These are phyloP conservation scores for Lepidopterella palustris DNA, from an alignment of 495 filamentous ascomycete genomes.

Conservation along the genomic window DNA sequence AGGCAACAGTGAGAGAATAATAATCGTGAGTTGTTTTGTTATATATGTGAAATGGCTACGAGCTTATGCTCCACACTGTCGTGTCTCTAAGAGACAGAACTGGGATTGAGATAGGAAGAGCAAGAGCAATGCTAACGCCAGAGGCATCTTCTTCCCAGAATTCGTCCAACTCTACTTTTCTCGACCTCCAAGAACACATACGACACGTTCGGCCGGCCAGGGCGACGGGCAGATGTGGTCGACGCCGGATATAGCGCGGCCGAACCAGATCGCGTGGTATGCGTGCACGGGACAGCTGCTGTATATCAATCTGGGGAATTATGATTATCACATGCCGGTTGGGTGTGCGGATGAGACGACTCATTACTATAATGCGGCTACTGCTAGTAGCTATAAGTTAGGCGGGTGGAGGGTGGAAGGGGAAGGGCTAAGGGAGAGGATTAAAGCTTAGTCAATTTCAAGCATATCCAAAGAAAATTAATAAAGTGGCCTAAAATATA, in stretches of 20 bases:
- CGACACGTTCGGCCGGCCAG: conserved; percentile 50
- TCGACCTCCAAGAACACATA: conserved; percentile 51
- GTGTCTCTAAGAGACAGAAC: too few relatives aligned
- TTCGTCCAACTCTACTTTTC: conserved; percentile 31
- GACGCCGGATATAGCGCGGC: conserved; percentile 42
- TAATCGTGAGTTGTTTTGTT: conserved; percentile 4
- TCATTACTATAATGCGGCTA: conserved; percentile 45
- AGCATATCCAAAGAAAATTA: not conserved
- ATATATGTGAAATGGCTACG: too few relatives aligned
- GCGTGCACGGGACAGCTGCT: conserved; percentile 49
- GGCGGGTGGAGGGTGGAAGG: too few relatives aligned
- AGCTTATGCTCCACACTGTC: too few relatives aligned
- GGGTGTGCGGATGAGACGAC: conserved; percentile 57
- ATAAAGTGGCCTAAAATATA: too few relatives aligned
- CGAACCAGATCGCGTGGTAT: conserved; percentile 53
- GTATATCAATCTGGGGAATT: conserved; percentile 56
- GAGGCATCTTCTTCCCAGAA: not conserved
- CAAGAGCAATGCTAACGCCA: too few relatives aligned
- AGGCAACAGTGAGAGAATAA: conserved; percentile 14
- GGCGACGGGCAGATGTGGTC: conserved; percentile 54
- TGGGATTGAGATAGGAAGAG: too few relatives aligned
- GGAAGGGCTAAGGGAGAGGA: not conserved
- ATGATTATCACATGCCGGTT: conserved; percentile 49
- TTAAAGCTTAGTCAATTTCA: not conserved
- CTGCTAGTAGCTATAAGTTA: too few relatives aligned